Percentiles rank a stretch among this genome's conserved stretches.
Conservation (phyloP, 441 rosid genomes). For the Omphalea diandra region DNA sequence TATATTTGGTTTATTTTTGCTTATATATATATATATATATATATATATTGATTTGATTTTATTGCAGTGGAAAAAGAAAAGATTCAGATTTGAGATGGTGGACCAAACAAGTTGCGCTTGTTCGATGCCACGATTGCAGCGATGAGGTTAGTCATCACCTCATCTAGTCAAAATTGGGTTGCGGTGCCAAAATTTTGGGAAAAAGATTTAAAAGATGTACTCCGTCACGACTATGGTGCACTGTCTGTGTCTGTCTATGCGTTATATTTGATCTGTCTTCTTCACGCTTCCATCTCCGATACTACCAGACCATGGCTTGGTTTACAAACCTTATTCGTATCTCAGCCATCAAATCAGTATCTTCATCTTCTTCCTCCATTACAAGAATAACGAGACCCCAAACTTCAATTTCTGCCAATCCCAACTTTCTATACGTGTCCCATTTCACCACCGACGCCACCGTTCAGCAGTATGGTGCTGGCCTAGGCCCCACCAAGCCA, state of each 20-base stretch:
- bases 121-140: background rate
- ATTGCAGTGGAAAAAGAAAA: too few relatives aligned
- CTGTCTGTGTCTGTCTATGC: background rate
- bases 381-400: background rate
- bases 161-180: background rate
- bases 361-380: slow-evolving; percentile 14
- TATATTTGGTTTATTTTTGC: too few relatives aligned
- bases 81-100: too few relatives aligned
- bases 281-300: background rate
- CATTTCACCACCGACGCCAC: slow-evolving; percentile 38
- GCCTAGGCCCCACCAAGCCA: slow-evolving; percentile 61
- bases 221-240: background rate
- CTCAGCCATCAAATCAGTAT: slow-evolving; percentile 4
- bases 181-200: background rate
- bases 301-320: background rate
- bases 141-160: background rate
- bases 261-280: background rate
- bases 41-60: too few relatives aligned
- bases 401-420: background rate
- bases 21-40: too few relatives aligned
- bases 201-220: background rate
- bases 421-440: slow-evolving; percentile 31
- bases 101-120: too few relatives aligned
- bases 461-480: slow-evolving; percentile 19
- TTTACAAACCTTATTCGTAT: slow-evolving; percentile 2